A percentile compares a stretch with the other conserved stretches of the same genome.
These are phyloP conservation scores for Mucor indicus DNA, from an alignment of 371 early-diverging fungal genomes.

Conservation along the genomic window DNA sequence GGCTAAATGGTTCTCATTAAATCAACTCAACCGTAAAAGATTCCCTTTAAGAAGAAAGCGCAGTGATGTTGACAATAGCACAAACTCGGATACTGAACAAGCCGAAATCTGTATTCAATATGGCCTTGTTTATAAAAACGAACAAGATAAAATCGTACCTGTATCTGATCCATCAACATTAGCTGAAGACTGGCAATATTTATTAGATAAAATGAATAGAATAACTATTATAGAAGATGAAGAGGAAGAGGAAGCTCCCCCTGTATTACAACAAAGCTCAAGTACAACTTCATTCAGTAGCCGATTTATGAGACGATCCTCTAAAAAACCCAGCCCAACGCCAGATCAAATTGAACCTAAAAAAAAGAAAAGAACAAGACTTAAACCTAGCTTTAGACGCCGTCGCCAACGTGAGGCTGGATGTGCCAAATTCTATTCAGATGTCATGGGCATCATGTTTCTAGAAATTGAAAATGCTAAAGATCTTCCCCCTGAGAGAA, in stretches of 20 bases:
- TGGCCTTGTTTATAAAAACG: constrained; percentile 11
- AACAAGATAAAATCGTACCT: constrained; percentile 2
- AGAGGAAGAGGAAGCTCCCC: too few relatives aligned
- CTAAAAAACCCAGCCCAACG: too few relatives aligned
- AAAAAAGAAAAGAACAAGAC: neutral
- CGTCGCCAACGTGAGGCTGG: neutral
- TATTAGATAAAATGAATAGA: constrained; percentile 4
- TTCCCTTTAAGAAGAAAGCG: constrained; percentile 16
- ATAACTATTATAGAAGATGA: too few relatives aligned
- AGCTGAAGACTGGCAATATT: constrained; percentile 15
- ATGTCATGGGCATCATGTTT: constrained; percentile 57
- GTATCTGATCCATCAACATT: neutral
- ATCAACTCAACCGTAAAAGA: constrained; percentile 5
- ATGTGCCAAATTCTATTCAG: constrained; percentile 14
- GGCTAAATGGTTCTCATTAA: constrained; percentile 20
- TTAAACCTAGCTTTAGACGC: constrained; percentile 7
- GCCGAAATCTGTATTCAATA: constrained; percentile 16
- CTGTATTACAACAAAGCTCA: constrained; percentile 8
- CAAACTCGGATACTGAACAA: constrained; percentile 9
- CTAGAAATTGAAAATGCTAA: constrained; percentile 62
- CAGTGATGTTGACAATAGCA: constrained; percentile 2
- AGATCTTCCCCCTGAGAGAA: constrained; percentile 60
- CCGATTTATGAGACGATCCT: constrained; percentile 3
- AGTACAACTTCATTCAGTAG: constrained; percentile 1
- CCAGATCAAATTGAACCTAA: too few relatives aligned